Conservation (phyloP, 768 basidiomycete genomes). For the Lepiota venenata region DNA sequence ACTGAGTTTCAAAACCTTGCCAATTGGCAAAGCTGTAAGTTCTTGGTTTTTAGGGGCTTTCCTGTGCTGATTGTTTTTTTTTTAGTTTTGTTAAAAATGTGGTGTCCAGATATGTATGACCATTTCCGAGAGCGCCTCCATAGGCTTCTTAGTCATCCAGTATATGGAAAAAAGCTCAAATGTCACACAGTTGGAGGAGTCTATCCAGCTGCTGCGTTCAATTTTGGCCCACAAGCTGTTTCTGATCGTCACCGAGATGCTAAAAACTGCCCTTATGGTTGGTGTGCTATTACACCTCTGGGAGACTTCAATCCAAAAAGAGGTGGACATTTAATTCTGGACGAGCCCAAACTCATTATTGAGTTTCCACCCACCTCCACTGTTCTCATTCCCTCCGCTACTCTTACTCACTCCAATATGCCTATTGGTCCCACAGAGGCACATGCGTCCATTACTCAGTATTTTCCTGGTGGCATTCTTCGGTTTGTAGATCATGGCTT, state of each 20-base stretch:
- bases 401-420: slow-evolving; percentile 22
- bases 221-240: too few relatives aligned
- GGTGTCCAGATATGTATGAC: too few relatives aligned
- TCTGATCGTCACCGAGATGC: slow-evolving; percentile 24
- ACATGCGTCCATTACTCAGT: slow-evolving; percentile 23
- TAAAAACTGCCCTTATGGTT: slow-evolving; percentile 25
- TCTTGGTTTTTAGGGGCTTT: too few relatives aligned
- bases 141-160: too few relatives aligned
- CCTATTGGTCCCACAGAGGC: slow-evolving; percentile 15
- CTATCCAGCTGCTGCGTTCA: too few relatives aligned
- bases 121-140: too few relatives aligned
- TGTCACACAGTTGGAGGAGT: too few relatives aligned
- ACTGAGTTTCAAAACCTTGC: too few relatives aligned
- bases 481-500: slow-evolving; percentile 5
- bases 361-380: slow-evolving; percentile 14
- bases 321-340: slow-evolving; percentile 20
- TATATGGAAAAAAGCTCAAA: too few relatives aligned
- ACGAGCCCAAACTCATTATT: slow-evolving; percentile 19
- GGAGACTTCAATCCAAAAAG: slow-evolving; percentile 18
- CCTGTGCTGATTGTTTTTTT: too few relatives aligned
- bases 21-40: too few relatives aligned
- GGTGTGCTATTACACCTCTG: slow-evolving; percentile 22
- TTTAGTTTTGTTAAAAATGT: too few relatives aligned
- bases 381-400: slow-evolving; percentile 28
- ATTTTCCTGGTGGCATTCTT: slow-evolving; percentile 23